A percentile compares a stretch with the other conserved stretches of the same genome.
phyloP scores from a whole-genome alignment of 1,284 basidiomycete species.

The Coniferiporia sulphurascens region DNA sequence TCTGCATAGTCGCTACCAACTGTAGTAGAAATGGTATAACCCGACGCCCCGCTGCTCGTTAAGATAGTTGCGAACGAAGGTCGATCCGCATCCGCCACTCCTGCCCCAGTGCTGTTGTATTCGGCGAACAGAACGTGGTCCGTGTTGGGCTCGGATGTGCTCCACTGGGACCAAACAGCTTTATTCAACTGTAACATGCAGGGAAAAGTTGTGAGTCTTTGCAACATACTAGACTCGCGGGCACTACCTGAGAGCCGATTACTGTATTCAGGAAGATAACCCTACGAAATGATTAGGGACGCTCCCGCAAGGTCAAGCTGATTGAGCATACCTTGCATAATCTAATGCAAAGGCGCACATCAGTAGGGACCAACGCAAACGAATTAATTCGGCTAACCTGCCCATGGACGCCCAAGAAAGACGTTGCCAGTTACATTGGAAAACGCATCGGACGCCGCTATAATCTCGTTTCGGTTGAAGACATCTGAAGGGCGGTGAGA shows the following conservation, averaged over 20 bases:
- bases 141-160: slow-evolving; percentile 26
- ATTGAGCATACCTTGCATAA: slow-evolving; percentile 16
- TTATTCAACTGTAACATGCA: slow-evolving; percentile 21
- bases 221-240: background rate
- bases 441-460: slow-evolving; percentile 21
- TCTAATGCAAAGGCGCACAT: slow-evolving; percentile 21
- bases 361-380: slow-evolving; percentile 21
- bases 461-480: slow-evolving; percentile 26
- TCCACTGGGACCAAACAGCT: slow-evolving; percentile 30
- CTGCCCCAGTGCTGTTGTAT: slow-evolving; percentile 27
- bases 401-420: slow-evolving; percentile 31
- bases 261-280: slow-evolving; percentile 15
- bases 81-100: slow-evolving; percentile 24
- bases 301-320: background rate
- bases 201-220: background rate
- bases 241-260: slow-evolving; percentile 14
- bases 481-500: slow-evolving; percentile 21
- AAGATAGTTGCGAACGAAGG: slow-evolving; percentile 29
- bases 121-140: slow-evolving; percentile 29
- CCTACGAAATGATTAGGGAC: background rate
- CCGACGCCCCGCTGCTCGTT: slow-evolving; percentile 19
- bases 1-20: slow-evolving; percentile 26
- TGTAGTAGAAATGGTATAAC: slow-evolving; percentile 26
- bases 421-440: slow-evolving; percentile 24
- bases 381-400: slow-evolving; percentile 20